Evolutionary conservation across 768 basidiomycete species (phyloP).

Genomic region (Pulveroboletus sp.): DNA sequence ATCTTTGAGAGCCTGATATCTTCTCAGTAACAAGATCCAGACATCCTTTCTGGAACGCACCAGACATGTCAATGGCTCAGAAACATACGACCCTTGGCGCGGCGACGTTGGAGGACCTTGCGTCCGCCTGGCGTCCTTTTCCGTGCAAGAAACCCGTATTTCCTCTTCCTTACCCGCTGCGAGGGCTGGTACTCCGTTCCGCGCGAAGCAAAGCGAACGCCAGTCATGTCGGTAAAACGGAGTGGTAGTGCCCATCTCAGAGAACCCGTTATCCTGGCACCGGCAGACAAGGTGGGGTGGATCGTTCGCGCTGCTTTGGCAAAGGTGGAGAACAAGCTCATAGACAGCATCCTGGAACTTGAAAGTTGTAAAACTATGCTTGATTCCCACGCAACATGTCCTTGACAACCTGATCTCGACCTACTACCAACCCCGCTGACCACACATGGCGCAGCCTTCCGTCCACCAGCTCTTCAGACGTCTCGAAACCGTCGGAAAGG

Average conservation of each 20-base stretch:
- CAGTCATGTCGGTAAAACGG: conserved; percentile 15
- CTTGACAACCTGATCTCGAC: neutral
- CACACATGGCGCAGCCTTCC: conserved; percentile 46
- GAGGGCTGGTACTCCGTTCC: conserved; percentile 98
- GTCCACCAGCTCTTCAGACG: conserved; percentile 82
- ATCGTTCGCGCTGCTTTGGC: conserved; percentile 22
- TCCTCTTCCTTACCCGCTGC: conserved; percentile 88
- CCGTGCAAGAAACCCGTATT: conserved; percentile 85
- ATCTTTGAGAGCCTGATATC: neutral
- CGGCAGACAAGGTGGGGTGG: conserved; percentile 13
- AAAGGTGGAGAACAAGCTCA: conserved; percentile 19
- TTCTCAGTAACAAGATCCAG: neutral
- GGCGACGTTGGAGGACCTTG: conserved; percentile 67
- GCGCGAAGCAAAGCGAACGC: conserved; percentile 56
- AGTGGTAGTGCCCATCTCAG: conserved; percentile 22
- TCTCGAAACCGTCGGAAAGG: conserved; percentile 92
- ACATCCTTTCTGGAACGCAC: conserved; percentile 9
- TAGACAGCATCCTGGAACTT: conserved; percentile 8
- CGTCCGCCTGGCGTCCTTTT: conserved; percentile 67
- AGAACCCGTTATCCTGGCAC: conserved; percentile 13
- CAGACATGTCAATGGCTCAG: conserved; percentile 62
- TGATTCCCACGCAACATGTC: conserved; percentile 19
- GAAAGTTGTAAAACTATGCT: neutral
- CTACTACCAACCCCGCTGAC: neutral
- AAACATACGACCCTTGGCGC: conserved; percentile 73